These are phyloP conservation scores for Falciphora oryzae DNA, from an alignment of 2,329 filamentous ascomycete species.

Conservation along the genomic window DNA sequence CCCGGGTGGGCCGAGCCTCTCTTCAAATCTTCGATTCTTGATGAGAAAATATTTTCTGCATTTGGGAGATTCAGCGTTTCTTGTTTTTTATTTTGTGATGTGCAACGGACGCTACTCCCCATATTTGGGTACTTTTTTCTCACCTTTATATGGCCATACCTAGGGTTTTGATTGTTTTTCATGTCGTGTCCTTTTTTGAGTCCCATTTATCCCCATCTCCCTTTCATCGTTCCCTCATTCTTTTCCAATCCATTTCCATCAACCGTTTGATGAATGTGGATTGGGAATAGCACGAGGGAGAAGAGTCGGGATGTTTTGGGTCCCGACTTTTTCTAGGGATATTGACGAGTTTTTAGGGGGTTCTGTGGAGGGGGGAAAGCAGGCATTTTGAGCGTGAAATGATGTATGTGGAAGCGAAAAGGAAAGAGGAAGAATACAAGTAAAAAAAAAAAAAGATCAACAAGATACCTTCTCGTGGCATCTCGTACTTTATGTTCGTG, in stretches of 20 bases:
- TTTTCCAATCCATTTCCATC: background rate
- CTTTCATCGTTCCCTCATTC: background rate
- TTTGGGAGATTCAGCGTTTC: constrained; percentile 5
- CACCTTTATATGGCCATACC: background rate
- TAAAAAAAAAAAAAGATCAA: background rate
- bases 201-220: background rate
- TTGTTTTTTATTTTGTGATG: constrained; percentile 4
- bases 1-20: no score
- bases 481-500: no score
- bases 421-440: background rate
- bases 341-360: background rate
- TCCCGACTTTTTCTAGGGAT: background rate
- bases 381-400: background rate
- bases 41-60: background rate
- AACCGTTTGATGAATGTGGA: background rate
- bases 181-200: background rate
- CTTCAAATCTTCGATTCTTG: background rate
- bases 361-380: background rate
- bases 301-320: background rate
- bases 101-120: background rate
- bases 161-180: background rate
- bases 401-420: background rate
- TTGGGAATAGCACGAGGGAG: background rate
- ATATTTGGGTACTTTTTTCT: background rate
- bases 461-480: background rate